Base-by-base conservation (phyloP, 2,329 filamentous ascomycete species). In the Parastagonospora avenae region DNA sequence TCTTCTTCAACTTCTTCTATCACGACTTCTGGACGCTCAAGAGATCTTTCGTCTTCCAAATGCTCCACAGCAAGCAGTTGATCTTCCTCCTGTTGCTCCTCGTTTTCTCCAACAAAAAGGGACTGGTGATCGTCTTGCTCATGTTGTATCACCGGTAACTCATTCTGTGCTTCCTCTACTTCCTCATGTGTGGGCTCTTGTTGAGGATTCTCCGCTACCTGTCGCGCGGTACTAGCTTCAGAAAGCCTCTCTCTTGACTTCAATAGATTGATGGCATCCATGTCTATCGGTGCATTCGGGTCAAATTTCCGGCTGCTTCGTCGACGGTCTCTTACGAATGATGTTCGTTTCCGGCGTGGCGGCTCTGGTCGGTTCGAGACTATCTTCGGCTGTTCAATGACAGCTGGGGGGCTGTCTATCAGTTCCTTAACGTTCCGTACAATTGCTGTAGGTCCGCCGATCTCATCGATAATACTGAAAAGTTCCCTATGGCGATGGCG, bases 401-500 rank as follows among this genome's bases (percentile, higher is more conserved):
- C 32, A 12, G 52, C 42, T 15, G 46, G 57, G 11, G 51, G 54
- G 8, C 55, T 55, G 27, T 65, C 52, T 7, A 60, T 49, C n/a
- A 59, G 59, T 16, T 52, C 45, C 43, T 62, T 63, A 45, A 79
- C 55, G 30, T 56, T 54, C 14, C 62, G 52, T 9, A 70, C 46
- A 42, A 81, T 76, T n/a, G 52, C 62, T 10, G 72, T 62, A 10
- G 78, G 57, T n/a, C 79, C 78, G 2, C 79, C 80, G 50, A 77
- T 73, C 2, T 59, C 42, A 8, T 67, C 59, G 14, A 85, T 71
- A 1, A 73, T 66, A 2, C 60, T 44, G 15, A 74, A 65, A 36
- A 86, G 75, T 51, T 85, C 79, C 5, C 66, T 59, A 29, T 73
- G 70, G 15, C 80, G 75, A 7, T 62, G 56, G 48, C 76, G 74